Percentiles rank a stretch among this genome's conserved stretches.
phyloP scores from a whole-genome alignment of 106 monocot genomes.

The Dioscorea dumetorum region DNA sequence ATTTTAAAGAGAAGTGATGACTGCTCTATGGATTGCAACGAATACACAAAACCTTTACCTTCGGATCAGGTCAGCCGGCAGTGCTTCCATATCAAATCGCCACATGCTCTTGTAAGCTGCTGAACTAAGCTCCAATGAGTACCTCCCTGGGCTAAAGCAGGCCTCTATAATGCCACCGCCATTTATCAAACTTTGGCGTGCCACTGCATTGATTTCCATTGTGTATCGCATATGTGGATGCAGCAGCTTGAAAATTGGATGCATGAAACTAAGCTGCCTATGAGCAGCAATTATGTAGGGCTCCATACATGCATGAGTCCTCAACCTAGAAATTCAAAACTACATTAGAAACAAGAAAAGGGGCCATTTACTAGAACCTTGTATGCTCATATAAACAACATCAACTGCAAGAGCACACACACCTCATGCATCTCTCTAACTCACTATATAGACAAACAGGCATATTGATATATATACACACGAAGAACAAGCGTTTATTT shows the following conservation, averaged over 20 bases:
- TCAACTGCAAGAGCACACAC: no score
- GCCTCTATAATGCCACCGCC: conserved; percentile 56
- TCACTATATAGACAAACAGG: no score
- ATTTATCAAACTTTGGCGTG: conserved; percentile 56
- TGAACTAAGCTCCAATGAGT: conserved; percentile 68
- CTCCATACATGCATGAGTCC: conserved; percentile 77
- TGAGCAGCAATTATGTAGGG: conserved; percentile 76
- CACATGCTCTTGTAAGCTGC: conserved; percentile 51
- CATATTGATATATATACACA: no score
- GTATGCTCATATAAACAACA: no score
- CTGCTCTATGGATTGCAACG: no score
- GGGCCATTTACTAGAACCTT: no score
- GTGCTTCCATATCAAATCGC: conserved; percentile 66
- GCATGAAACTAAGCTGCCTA: conserved; percentile 74
- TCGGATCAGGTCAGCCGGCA: conserved; percentile 60
- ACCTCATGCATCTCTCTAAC: no score
- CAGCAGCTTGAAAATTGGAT: conserved; percentile 70
- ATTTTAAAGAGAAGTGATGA: no score
- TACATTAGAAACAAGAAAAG: background rate
- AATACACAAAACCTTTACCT: conserved; percentile 23
- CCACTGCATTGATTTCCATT: conserved; percentile 74
- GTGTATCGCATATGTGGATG: conserved; percentile 83
- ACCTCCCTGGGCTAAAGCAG: conserved; percentile 44
- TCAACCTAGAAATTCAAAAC: conserved; percentile 40
- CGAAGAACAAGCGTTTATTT: background rate